phyloP scores from a whole-genome alignment of 2,329 filamentous ascomycete species.

The Clonostachys chloroleuca region DNA sequence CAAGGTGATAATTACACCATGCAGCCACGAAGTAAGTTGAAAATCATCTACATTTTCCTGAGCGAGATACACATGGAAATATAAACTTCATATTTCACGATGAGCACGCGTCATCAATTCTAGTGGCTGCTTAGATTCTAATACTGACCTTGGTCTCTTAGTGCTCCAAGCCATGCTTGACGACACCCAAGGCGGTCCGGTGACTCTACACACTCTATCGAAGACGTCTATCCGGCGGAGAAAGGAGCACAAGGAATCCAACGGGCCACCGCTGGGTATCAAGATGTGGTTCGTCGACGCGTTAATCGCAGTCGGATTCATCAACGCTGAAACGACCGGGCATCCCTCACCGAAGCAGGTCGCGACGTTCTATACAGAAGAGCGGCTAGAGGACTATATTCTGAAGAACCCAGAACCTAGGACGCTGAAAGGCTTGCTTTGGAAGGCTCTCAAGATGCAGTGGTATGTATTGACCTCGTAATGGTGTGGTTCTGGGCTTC shows the following conservation, averaged over 20 bases:
- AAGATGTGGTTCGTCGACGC: slow-evolving; percentile 16
- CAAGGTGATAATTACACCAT: slow-evolving; percentile 25
- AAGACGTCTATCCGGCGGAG: slow-evolving; percentile 13
- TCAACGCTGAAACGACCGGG: slow-evolving; percentile 14
- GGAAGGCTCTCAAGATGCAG: too few species aligned
- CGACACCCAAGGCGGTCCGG: slow-evolving; percentile 17
- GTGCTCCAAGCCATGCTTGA: slow-evolving; percentile 20
- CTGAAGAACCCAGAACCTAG: slow-evolving; percentile 9
- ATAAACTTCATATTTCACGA: neutral
- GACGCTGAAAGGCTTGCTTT: too few species aligned
- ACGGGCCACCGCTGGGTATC: slow-evolving; percentile 12
- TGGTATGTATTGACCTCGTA: too few species aligned
- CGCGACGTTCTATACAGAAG: slow-evolving; percentile 18
- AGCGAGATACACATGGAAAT: neutral
- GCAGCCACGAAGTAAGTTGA: slow-evolving; percentile 10
- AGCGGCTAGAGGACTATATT: slow-evolving; percentile 19
- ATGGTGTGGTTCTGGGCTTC: too few species aligned
- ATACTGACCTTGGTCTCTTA: neutral
- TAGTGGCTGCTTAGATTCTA: neutral
- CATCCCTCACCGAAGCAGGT: slow-evolving; percentile 13
- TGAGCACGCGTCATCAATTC: neutral
- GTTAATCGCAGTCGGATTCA: slow-evolving; percentile 17
- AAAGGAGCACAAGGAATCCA: slow-evolving; percentile 15
- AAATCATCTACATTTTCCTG: neutral
- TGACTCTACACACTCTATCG: slow-evolving; percentile 14